These are phyloP conservation scores for Vicia sativa DNA, from an alignment of 306 rosid genomes.

Conservation along the genomic window DNA sequence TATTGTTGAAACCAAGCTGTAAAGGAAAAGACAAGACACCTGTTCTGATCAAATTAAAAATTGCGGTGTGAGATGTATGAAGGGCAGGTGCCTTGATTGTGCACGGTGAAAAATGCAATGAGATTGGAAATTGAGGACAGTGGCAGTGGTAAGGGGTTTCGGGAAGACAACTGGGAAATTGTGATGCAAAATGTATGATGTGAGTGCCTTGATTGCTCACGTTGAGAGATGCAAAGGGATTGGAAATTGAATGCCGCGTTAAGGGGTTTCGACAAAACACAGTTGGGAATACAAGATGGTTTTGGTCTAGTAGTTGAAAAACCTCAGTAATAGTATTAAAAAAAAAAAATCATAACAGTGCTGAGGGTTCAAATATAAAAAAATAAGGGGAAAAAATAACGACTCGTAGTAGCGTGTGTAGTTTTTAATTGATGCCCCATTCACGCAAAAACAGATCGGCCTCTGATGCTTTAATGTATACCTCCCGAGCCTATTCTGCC, in stretches of 20 bases:
- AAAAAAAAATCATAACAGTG: no score
- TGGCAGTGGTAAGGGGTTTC: neutral
- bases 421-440: neutral
- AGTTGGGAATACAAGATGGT: neutral
- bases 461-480: no score
- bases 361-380: neutral
- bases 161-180: neutral
- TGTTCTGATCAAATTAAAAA: neutral
- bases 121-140: neutral
- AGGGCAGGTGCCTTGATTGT: neutral
- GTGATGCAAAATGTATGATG: neutral
- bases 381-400: no score
- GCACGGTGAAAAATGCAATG: neutral
- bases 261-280: neutral
- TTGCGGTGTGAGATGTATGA: neutral
- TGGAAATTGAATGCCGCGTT: neutral
- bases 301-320: conserved; percentile 1
- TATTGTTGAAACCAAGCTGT: conserved; percentile 1
- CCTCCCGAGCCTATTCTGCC: no score
- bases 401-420: neutral
- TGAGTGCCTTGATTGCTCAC: neutral
- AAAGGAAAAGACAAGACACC: neutral
- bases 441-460: no score
- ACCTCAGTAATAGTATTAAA: neutral
- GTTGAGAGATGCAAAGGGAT: neutral